Conservation (phyloP, 2,329 filamentous ascomycete species). For the Pseudogymnoascus destructans region DNA sequence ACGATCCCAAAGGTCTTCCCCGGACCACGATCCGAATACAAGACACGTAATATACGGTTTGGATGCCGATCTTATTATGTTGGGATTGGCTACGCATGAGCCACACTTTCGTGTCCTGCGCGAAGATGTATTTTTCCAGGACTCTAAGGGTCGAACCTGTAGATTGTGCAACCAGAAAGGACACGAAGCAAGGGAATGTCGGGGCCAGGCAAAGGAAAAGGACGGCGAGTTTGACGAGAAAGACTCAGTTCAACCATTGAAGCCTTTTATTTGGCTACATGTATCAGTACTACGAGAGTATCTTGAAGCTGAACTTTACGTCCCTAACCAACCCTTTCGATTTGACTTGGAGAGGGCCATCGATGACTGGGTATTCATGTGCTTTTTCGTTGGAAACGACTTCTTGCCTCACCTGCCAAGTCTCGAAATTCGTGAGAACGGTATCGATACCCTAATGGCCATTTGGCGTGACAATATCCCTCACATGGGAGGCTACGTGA, state of each 20-base stretch:
- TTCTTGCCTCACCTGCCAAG: conserved; percentile 96
- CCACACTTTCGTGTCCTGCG: conserved; percentile 91
- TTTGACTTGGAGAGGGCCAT: conserved; percentile 91
- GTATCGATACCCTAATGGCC: conserved; percentile 90
- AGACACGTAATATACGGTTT: conserved; percentile 96
- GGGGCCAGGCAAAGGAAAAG: conserved; percentile 65
- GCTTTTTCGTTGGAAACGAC: conserved; percentile 97
- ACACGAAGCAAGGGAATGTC: conserved; percentile 78
- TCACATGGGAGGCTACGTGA: conserved; percentile 87
- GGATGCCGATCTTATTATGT: conserved; percentile 97
- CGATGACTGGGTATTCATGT: conserved; percentile 99
- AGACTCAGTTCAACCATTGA: conserved; percentile 53
- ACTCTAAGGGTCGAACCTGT: conserved; percentile 70
- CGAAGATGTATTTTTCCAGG: conserved; percentile 92
- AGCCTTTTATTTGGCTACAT: conserved; percentile 98
- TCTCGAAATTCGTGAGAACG: conserved; percentile 90
- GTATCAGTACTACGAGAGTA: conserved; percentile 88
- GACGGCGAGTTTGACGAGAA: conserved; percentile 73
- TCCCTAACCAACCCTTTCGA: conserved; percentile 69
- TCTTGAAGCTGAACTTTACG: conserved; percentile 74
- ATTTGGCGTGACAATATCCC: conserved; percentile 93
- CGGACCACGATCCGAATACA: conserved; percentile 90
- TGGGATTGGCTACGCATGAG: conserved; percentile 92
- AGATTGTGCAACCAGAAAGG: conserved; percentile 84
- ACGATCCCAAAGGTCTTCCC: conserved; percentile 78